phyloP scores from a whole-genome alignment of 345 rosid species.

The Populus deltoides region DNA sequence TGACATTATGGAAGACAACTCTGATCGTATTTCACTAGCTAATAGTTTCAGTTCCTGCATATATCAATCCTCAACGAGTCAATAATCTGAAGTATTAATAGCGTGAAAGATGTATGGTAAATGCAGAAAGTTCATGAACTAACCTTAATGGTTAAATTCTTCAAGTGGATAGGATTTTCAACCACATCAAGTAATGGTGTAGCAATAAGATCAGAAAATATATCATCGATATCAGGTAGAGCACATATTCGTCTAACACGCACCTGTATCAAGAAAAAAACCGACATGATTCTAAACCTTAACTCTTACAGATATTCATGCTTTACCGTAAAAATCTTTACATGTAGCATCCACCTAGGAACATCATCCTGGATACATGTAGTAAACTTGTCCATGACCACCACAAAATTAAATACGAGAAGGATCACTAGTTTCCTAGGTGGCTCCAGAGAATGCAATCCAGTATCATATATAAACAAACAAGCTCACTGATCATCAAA shows the following conservation, averaged over 20 bases:
- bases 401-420: background rate
- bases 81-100: background rate
- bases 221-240: constrained; percentile 65
- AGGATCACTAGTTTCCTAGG: background rate
- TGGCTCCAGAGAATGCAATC: background rate
- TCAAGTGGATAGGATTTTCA: constrained; percentile 73
- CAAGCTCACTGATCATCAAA: background rate
- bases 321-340: background rate
- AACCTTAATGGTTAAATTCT: constrained; percentile 71
- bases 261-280: constrained; percentile 39
- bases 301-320: background rate
- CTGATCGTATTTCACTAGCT: constrained; percentile 66
- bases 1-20: constrained; percentile 47
- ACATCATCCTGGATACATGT: no score
- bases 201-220: constrained; percentile 52
- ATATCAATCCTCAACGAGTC: constrained; percentile 12
- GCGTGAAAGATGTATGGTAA: constrained; percentile 3
- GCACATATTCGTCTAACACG: constrained; percentile 39
- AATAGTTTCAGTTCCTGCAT: constrained; percentile 71
- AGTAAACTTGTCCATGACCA: no score
- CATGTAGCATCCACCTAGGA: background rate
- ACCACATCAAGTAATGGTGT: constrained; percentile 79
- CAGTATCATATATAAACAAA: no score
- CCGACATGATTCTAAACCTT: background rate
- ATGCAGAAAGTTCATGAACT: constrained; percentile 10